Conservation (phyloP, 2,329 filamentous ascomycete genomes). For the Ilyonectria sp. region DNA sequence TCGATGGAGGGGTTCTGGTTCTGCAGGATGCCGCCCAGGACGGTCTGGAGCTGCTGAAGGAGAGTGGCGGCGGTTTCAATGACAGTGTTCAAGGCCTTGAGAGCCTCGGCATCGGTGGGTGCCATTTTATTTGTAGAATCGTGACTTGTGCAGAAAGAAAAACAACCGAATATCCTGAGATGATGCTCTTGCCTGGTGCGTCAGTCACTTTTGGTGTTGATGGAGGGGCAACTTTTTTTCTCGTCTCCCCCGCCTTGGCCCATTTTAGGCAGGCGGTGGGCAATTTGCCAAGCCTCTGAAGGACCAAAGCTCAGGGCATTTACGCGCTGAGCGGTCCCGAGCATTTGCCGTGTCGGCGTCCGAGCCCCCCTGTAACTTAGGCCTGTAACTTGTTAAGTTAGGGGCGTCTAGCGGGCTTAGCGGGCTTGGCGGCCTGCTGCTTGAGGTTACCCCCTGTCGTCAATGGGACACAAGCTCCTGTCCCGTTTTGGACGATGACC, state of each 20-base stretch:
- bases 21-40: conserved; percentile 57
- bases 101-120: conserved; percentile 45
- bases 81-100: conserved; percentile 57
- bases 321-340: background rate
- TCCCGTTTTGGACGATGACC: conserved; percentile 29
- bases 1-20: conserved; percentile 30
- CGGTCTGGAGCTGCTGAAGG: conserved; percentile 60
- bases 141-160: background rate
- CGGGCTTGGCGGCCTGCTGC: too few relatives aligned
- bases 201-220: conserved; percentile 39
- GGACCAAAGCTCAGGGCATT: background rate
- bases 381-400: background rate
- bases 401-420: background rate
- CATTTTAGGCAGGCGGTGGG: conserved; percentile 38
- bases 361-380: background rate
- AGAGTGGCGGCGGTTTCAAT: conserved; percentile 56
- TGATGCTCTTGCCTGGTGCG: conserved; percentile 5
- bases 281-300: background rate
- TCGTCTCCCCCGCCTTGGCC: conserved; percentile 24
- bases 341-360: background rate
- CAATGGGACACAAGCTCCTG: conserved; percentile 22
- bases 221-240: conserved; percentile 46
- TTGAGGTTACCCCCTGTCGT: conserved; percentile 20
- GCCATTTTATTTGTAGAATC: conserved; percentile 41
- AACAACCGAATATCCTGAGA: background rate